These are phyloP conservation scores for Suillus cothurnatus DNA, from an alignment of 768 basidiomycete genomes.

Conservation along the genomic window DNA sequence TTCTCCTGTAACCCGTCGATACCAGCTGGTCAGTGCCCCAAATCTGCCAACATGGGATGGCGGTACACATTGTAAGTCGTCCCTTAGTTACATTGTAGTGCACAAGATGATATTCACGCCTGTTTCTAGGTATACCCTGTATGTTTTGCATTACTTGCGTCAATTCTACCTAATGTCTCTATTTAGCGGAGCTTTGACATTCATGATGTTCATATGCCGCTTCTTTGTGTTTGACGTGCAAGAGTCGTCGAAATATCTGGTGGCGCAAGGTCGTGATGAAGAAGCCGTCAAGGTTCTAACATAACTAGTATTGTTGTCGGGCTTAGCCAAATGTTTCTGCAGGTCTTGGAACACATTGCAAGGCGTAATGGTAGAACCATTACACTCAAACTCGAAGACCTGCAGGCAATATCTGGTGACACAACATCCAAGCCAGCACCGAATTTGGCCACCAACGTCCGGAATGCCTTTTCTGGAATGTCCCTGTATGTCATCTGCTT, in stretches of 20 bases:
- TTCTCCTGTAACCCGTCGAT: constrained; percentile 47
- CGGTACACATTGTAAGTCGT: constrained; percentile 49
- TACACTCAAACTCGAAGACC: constrained; percentile 47
- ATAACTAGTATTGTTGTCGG: neutral
- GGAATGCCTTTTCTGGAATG: constrained; percentile 39
- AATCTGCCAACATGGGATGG: constrained; percentile 61
- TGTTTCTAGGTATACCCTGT: constrained; percentile 42
- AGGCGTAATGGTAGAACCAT: constrained; percentile 47
- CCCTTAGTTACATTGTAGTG: neutral
- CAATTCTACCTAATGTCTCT: constrained; percentile 6
- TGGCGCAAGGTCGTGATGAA: constrained; percentile 56
- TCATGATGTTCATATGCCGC: constrained; percentile 55
- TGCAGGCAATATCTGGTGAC: constrained; percentile 34
- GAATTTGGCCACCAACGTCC: constrained; percentile 27
- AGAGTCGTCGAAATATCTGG: constrained; percentile 64
- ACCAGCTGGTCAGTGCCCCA: constrained; percentile 43
- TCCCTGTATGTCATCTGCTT: constrained; percentile 40
- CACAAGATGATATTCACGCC: constrained; percentile 5
- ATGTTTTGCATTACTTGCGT: constrained; percentile 17
- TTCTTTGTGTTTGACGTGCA: constrained; percentile 60
- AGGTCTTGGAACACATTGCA: constrained; percentile 54
- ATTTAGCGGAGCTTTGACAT: constrained; percentile 47
- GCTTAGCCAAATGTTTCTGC: neutral
- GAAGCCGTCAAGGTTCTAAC: constrained; percentile 50
- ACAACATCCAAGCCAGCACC: constrained; percentile 13